Evolutionary conservation across 2,329 filamentous ascomycete genomes (phyloP).

Genomic region (Monilinia fructigena): DNA sequence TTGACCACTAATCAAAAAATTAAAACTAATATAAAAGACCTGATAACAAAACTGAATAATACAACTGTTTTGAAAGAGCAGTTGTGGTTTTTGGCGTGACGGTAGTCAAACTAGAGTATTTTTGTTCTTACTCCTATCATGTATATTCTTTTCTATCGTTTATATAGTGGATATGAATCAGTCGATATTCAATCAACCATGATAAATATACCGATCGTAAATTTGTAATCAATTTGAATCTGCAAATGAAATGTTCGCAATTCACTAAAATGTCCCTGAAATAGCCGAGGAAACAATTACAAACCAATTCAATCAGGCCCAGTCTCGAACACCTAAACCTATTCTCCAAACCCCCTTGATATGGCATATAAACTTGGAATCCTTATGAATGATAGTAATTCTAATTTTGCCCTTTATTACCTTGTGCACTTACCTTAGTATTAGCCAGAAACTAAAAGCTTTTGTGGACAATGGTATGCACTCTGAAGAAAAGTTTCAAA

Average conservation of each 20-base stretch:
- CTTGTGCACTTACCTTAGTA: too few relatives aligned
- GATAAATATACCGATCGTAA: not conserved
- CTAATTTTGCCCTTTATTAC: too few relatives aligned
- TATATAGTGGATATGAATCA: not conserved
- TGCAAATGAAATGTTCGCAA: not conserved
- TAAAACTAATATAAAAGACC: too few relatives aligned
- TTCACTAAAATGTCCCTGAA: not conserved
- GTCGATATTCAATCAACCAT: not conserved
- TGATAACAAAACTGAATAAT: not conserved
- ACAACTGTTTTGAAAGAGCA: not conserved
- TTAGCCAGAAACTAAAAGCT: too few relatives aligned
- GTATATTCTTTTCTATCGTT: not conserved
- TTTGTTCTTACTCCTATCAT: not conserved
- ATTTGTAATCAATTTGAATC: not conserved
- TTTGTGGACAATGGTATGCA: too few relatives aligned
- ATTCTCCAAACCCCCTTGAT: not conserved
- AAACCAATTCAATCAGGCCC: not conserved
- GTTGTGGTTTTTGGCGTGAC: not conserved
- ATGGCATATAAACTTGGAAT: not conserved
- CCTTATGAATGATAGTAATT: not conserved
- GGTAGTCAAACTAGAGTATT: not conserved
- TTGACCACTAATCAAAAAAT: too few relatives aligned
- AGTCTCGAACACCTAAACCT: not conserved
- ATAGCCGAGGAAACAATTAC: not conserved
- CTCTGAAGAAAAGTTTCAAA: not conserved